Evolutionary conservation across 1,284 basidiomycete genomes (phyloP), one percentile per base, ranked within the genome.

Genomic region (Trametes sp.): DNA sequence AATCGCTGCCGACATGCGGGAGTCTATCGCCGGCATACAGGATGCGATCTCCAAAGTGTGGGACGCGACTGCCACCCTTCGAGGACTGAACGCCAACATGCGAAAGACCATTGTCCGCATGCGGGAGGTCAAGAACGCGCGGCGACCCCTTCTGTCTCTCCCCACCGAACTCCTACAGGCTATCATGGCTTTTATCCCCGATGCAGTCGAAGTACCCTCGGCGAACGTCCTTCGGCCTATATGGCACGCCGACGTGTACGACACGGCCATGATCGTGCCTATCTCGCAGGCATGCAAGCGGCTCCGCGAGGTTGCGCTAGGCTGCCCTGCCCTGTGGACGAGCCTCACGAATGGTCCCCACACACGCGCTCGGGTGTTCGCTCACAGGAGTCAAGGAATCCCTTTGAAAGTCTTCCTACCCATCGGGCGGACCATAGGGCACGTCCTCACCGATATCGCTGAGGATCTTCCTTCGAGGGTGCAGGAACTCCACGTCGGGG

Each of bases 261-360:
- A 63, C 29, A 38, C 46, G 19, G 48, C 57, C 26, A n/a, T 55
- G 4, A 28, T 63, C 11, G 19, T 63, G n/a, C 57, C 52, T 14
- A 6, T 59, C 9, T 59, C 61, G n/a, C 51, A 46, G 26, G 59
- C 56, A 2, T 63, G 61, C 51, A 38, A 41, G n/a, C 52, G 53
- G 19, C 36, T 63, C 19, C 61, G 61, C 8, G 16, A 54, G 13
- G 36, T 63, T 29, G 36, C 52, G 0, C 31, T 59, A 2, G 53
- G 52, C 6, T 49, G 44, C 16, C 35, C 53, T 19, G 19, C 33
- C n/a, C 44, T 57, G 46, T 63, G 61, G 61, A 50, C 52, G 2
- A 41, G 53, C 4, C 26, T 63, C n/a, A 38, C 52, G 2, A n/a
- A 53, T 33, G n/a, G 24, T 16, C 24, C 42, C 9, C 42, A 14